Conservation (phyloP, 805 yeast genomes). For the Lachancea cidri region DNA sequence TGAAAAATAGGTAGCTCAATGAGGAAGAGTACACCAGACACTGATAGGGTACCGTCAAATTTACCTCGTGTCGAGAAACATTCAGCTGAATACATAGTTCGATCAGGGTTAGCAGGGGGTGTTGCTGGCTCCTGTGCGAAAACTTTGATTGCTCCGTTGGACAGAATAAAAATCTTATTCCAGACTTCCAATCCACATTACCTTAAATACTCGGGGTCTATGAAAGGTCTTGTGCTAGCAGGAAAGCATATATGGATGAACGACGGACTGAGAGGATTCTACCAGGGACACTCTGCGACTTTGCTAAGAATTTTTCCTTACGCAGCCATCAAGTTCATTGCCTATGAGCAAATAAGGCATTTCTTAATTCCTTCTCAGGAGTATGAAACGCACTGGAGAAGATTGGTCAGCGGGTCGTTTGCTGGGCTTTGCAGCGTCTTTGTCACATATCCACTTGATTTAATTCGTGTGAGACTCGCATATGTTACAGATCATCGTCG, state of each 20-base stretch:
- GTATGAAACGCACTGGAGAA: slow-evolving; percentile 73
- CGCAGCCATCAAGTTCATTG: slow-evolving; percentile 94
- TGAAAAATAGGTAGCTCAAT: slow-evolving; percentile 1
- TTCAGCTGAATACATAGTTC: slow-evolving; percentile 68
- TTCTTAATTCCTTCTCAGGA: slow-evolving; percentile 67
- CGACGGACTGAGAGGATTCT: slow-evolving; percentile 78
- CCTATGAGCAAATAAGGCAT: slow-evolving; percentile 87
- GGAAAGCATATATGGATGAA: slow-evolving; percentile 55
- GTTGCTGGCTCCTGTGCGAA: slow-evolving; percentile 95
- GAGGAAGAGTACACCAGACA: slow-evolving; percentile 2
- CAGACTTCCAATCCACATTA: slow-evolving; percentile 94
- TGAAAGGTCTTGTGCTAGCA: slow-evolving; percentile 71
- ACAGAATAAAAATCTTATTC: slow-evolving; percentile 88
- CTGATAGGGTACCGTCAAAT: slow-evolving; percentile 4
- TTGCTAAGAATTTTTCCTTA: slow-evolving; percentile 88
- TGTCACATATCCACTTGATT: slow-evolving; percentile 86
- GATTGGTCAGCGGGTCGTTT: slow-evolving; percentile 83
- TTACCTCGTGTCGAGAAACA: slow-evolving; percentile 47
- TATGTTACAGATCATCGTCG: slow-evolving; percentile 57
- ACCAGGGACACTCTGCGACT: slow-evolving; percentile 95
- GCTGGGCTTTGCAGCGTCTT: slow-evolving; percentile 86
- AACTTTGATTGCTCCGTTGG: slow-evolving; percentile 91
- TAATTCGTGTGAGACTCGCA: slow-evolving; percentile 86
- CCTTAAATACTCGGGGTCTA: slow-evolving; percentile 70
- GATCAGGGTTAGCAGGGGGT: slow-evolving; percentile 93